These are phyloP conservation scores for Apiotrichum laibachii DNA, from an alignment of 1,284 basidiomycete genomes.

Conservation along the genomic window DNA sequence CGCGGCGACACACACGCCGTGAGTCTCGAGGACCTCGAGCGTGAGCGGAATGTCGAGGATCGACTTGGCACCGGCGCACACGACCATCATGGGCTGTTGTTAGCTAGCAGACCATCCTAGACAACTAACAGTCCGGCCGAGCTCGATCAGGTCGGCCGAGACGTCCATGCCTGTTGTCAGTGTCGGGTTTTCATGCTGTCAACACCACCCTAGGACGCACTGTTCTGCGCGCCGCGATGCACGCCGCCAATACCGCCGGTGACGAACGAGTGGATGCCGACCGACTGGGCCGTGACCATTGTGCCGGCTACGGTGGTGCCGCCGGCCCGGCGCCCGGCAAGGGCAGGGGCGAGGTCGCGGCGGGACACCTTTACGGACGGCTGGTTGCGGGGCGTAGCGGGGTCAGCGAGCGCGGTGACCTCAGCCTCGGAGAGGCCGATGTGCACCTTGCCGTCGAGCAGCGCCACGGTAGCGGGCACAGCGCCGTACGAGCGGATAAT, in stretches of 20 bases:
- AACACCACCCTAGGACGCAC: slow-evolving; percentile 55
- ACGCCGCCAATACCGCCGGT: slow-evolving; percentile 63
- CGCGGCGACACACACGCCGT: slow-evolving; percentile 86
- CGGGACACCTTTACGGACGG: slow-evolving; percentile 72
- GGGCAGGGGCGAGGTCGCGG: slow-evolving; percentile 76
- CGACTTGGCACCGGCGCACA: slow-evolving; percentile 92
- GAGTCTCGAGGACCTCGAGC: slow-evolving; percentile 94
- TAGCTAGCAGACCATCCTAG: neutral
- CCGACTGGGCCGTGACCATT: slow-evolving; percentile 71
- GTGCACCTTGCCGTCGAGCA: slow-evolving; percentile 79
- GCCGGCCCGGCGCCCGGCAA: slow-evolving; percentile 69
- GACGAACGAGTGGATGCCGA: slow-evolving; percentile 71
- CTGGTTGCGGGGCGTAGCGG: slow-evolving; percentile 36
- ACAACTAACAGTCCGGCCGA: slow-evolving; percentile 62
- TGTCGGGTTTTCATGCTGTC: neutral
- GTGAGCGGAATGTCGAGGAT: slow-evolving; percentile 91
- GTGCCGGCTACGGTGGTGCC: slow-evolving; percentile 92
- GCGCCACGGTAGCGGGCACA: slow-evolving; percentile 85
- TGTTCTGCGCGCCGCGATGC: slow-evolving; percentile 83
- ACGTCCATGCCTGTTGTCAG: slow-evolving; percentile 75
- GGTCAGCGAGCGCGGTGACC: slow-evolving; percentile 63
- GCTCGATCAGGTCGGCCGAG: slow-evolving; percentile 83
- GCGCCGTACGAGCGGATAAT: slow-evolving; percentile 75
- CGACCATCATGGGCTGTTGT: slow-evolving; percentile 64
- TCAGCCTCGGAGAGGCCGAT: slow-evolving; percentile 71